These are phyloP conservation scores for Erysimum pusillum DNA, from an alignment of 441 rosid species.

Conservation along the genomic window DNA sequence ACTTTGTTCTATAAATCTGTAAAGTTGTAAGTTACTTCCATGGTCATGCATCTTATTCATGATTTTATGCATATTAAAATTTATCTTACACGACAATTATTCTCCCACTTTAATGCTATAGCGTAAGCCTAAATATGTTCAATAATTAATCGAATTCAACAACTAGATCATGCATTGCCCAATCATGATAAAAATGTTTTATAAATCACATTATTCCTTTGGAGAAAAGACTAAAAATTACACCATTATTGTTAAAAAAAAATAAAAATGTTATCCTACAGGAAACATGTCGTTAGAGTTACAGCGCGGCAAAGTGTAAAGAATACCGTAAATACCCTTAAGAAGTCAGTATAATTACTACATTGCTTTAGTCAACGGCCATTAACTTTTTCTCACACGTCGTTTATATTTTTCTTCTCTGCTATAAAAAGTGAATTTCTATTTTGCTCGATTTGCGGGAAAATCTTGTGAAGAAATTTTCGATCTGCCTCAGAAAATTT, in stretches of 20 bases:
- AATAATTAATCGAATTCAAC: not conserved
- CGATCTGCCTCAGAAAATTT: slow-evolving; percentile 41
- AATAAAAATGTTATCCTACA: slow-evolving; percentile 4
- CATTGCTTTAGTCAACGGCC: slow-evolving; percentile 40
- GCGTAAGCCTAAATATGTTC: not conserved
- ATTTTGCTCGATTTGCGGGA: slow-evolving; percentile 44
- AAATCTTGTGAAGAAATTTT: slow-evolving; percentile 35
- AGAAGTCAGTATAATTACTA: not conserved
- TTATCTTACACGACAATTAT: slow-evolving; percentile 22
- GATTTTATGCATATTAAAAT: not conserved
- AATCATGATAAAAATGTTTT: slow-evolving; percentile 4
- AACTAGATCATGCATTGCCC: slow-evolving; percentile 18
- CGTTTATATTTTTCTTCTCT: not conserved
- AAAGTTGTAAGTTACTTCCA: slow-evolving; percentile 9
- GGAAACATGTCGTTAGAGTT: slow-evolving; percentile 38
- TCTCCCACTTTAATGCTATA: slow-evolving; percentile 19
- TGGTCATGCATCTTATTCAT: slow-evolving; percentile 1
- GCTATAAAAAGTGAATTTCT: slow-evolving; percentile 44
- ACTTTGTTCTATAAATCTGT: not conserved
- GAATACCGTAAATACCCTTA: slow-evolving; percentile 21
- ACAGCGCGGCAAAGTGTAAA: slow-evolving; percentile 10
- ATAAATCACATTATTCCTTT: not conserved
- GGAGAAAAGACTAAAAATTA: not conserved
- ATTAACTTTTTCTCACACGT: slow-evolving; percentile 32
- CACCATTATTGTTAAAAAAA: slow-evolving; percentile 21